Evolutionary conservation across 192 early-diverging fungal species (phyloP).

Genomic region (Coemansia sp.): DNA sequence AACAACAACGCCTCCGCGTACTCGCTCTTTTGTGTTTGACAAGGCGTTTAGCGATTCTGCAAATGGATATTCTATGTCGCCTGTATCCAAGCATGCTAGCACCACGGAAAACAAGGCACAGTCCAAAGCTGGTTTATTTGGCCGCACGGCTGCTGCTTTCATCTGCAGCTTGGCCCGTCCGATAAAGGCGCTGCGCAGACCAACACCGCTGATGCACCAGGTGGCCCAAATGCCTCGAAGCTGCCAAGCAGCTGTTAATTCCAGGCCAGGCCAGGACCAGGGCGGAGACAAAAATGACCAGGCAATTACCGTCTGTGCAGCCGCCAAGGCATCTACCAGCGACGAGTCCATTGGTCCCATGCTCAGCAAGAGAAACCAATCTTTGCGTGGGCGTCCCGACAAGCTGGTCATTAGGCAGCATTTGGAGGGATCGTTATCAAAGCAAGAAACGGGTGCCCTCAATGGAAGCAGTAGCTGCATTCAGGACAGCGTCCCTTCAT

Average conservation of each 20-base stretch:
- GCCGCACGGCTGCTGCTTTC: neutral
- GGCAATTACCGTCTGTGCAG: neutral
- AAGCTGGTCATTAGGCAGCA: neutral
- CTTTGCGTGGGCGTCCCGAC: conserved; percentile 18
- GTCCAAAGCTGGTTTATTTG: neutral
- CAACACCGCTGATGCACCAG: neutral
- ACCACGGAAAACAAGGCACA: neutral
- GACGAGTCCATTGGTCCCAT: neutral
- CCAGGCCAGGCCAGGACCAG: too few relatives aligned
- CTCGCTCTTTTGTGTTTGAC: neutral
- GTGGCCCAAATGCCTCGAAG: too few relatives aligned
- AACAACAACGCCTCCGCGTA: neutral
- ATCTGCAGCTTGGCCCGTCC: neutral
- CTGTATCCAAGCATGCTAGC: neutral
- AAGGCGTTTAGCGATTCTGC: neutral
- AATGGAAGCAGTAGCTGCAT: neutral
- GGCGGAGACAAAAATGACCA: neutral
- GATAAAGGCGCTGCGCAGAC: neutral
- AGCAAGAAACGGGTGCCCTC: neutral
- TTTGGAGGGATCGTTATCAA: neutral
- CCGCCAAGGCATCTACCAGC: neutral
- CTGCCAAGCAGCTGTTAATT: neutral
- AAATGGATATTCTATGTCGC: neutral
- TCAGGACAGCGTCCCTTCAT: neutral
- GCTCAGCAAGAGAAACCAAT: conserved; percentile 19